Conservation (phyloP, 495 filamentous ascomycete species). For the Aspergillus avenaceus region DNA sequence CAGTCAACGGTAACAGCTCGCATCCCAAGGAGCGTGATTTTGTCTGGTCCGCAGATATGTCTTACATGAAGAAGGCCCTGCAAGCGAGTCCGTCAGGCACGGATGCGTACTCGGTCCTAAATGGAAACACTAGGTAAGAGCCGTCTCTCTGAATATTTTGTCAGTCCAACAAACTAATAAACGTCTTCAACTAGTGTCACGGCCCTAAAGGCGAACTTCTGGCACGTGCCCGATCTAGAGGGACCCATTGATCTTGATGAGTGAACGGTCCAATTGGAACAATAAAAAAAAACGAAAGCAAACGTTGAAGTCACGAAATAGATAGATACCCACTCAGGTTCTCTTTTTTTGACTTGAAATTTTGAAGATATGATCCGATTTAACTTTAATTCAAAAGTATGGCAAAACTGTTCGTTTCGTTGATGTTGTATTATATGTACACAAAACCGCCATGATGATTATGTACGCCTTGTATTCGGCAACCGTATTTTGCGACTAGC, state of each 20-base stretch:
- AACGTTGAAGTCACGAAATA: slow-evolving; percentile 5
- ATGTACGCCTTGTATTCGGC: neutral
- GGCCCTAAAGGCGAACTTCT: slow-evolving; percentile 87
- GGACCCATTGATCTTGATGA: slow-evolving; percentile 63
- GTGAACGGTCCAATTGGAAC: neutral
- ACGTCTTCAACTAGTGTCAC: slow-evolving; percentile 59
- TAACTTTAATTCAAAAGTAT: too few species aligned
- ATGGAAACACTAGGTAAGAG: slow-evolving; percentile 52
- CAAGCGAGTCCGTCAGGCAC: slow-evolving; percentile 63
- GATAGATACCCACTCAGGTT: slow-evolving; percentile 26
- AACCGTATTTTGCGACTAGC: neutral
- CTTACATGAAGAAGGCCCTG: slow-evolving; percentile 44
- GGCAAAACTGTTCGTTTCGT: too few species aligned
- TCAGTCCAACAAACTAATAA: neutral
- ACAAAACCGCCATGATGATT: neutral
- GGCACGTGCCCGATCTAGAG: slow-evolving; percentile 65
- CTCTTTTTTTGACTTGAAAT: slow-evolving; percentile 8
- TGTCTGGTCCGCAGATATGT: slow-evolving; percentile 40
- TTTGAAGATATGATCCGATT: too few species aligned
- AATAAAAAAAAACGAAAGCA: neutral
- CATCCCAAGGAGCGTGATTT: slow-evolving; percentile 29
- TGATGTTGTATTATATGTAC: slow-evolving; percentile 3
- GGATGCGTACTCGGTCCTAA: slow-evolving; percentile 89
- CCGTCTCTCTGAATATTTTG: slow-evolving; percentile 1
- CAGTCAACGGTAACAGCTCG: slow-evolving; percentile 4